Evolutionary conservation across 2,329 filamentous ascomycete species (phyloP), one percentile per base, ranked within the genome.

Genomic region (Plenodomus biglobosus): DNA sequence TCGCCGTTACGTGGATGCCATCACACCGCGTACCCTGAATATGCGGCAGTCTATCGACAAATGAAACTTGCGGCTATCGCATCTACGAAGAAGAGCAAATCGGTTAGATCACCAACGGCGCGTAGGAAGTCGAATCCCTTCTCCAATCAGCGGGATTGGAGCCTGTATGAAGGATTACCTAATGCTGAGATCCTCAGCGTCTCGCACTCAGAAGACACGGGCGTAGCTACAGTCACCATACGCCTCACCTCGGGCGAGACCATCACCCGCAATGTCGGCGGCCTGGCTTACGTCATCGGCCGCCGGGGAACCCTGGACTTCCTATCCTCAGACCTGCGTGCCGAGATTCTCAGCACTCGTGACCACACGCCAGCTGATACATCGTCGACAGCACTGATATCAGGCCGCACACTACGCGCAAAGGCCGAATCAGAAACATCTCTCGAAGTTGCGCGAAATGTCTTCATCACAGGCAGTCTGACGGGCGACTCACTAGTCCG

Each of bases 1-100:
- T 84, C 80, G 0, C 82, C 82, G 2, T 66, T 85, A 11, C 77
- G 78, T 17, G 76, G 77, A 32, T 85, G 82, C 49, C 82, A 85
- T 58, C 78, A 81, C 39, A 77, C 80, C 38, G 82, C 81, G 22
- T 85, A 85, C 58, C 82, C 82, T 0, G 82, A 85, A 52, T 85
- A 85, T 59, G 81, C 82, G 1, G 75, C 77, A 8, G 73, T 85
- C 1, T 84, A 85, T 55, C 75, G 80, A 13, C 72, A 80, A 36
- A 85, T 85, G 82, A 84, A 83, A 64, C 71, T 77, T 8, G 77
- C 80, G 11, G 68, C 68, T 1, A 59, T 69, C 18, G 46, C 56
- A 2, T 56, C 61, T 1, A 16, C 38, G 8, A 69, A 64, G 20
- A 53, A 65, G 38, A 52, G 18, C 2, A 48, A 48, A 5, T 35